Percentiles rank a stretch among this genome's conserved stretches.
phyloP scores from a whole-genome alignment of 176 grass and related monocot species.

The Elymus sibiricus region DNA sequence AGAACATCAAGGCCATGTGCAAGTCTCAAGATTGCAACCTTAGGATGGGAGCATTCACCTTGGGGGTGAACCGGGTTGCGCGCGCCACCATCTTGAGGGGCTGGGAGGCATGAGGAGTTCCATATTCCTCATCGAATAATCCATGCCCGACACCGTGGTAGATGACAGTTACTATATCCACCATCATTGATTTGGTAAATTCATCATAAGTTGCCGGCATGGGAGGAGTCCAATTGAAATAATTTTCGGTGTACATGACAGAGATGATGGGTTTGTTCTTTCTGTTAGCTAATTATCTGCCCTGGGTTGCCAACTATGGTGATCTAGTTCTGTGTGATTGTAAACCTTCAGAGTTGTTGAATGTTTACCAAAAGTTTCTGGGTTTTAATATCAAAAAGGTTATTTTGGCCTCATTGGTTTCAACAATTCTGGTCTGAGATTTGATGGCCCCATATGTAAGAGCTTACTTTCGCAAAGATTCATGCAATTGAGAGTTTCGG shows the following conservation, averaged over 20 bases:
- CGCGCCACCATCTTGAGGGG: slow-evolving; percentile 89
- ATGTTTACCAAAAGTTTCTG: background rate
- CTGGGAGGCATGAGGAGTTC: slow-evolving; percentile 66
- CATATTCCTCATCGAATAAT: background rate
- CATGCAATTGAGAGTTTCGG: background rate
- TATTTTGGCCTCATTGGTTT: background rate
- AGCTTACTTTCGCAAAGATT: background rate
- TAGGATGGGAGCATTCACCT: slow-evolving; percentile 95
- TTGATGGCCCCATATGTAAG: background rate
- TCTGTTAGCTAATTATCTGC: background rate
- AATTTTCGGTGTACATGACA: slow-evolving; percentile 12
- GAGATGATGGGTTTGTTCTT: background rate
- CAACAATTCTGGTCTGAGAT: background rate
- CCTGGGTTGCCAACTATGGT: background rate
- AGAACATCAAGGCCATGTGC: slow-evolving; percentile 86
- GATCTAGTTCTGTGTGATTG: slow-evolving; percentile 1
- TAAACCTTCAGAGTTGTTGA: background rate
- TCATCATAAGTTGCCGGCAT: slow-evolving; percentile 8
- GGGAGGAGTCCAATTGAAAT: slow-evolving; percentile 17
- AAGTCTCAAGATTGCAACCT: slow-evolving; percentile 77
- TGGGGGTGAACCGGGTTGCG: slow-evolving; percentile 90
- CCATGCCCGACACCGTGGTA: slow-evolving; percentile 9
- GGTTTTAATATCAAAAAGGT: background rate
- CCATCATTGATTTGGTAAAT: slow-evolving; percentile 13
- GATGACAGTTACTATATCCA: background rate